Base-by-base conservation (phyloP, 1,284 basidiomycete species). In the Rhodotorula mucilaginosa region DNA sequence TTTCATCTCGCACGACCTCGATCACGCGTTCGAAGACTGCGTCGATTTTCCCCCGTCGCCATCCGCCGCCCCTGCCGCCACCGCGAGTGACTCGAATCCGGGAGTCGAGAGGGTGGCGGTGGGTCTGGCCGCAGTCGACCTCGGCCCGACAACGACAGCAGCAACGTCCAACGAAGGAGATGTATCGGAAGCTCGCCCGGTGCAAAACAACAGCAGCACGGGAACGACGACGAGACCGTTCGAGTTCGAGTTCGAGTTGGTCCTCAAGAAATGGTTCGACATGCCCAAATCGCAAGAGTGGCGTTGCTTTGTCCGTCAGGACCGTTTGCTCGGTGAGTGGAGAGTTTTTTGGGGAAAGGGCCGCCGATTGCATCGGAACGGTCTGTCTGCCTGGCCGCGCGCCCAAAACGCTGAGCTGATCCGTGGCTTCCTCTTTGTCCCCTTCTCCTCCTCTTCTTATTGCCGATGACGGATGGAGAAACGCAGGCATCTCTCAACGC, bases 231-330 rank as follows among this genome's bases (percentile, higher is more conserved):
- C 48, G 21, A 34, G 19, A 2, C 44, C 15, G 1, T 90, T 91
- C 75, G 83, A 87, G 44, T 84, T 91, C 75, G 83, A 87, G 44
- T 84, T 95, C 4, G 92, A 97, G 79, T 86, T 99, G n/a, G 89
- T 97, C 2, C 84, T 98, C 70, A 88, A 93, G 74, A 93, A 95
- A 80, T 97, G 92, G 90, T 92, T 93, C 77, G 84, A 90, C 23
- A 84, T 99, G 64, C 90, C 94, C 73, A 86, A 86, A 29, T 89
- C 91, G 72, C 85, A 92, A 64, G 93, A 97, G 80, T 82, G 96
- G 64, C 85, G 93, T 31, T 94, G 93, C 82, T 96, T 97, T 78
- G 91, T 97, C 7, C 84, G 90, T 51, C 82, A 87, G 21, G 85
- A 88, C 65, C 80, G 77, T 2, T 83, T 96, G 18, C 79, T 93